Base-by-base conservation (phyloP, 352 stramenopile species). In the Phytophthora pini region DNA sequence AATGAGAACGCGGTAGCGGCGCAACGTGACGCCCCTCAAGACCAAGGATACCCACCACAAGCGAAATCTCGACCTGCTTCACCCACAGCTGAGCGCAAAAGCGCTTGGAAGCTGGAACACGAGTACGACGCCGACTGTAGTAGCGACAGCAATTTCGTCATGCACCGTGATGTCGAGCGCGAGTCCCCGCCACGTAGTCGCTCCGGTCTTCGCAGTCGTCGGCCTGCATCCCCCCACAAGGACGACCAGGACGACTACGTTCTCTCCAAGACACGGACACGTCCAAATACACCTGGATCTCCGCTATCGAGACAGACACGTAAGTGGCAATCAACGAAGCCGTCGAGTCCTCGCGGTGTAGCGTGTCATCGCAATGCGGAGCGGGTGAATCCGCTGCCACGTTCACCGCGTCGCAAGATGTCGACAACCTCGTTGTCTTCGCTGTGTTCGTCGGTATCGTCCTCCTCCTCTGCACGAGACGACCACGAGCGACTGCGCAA, bases 401-500 rank as follows among this genome's bases (percentile, higher is more conserved):
- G 17, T 15, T 74, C 65, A 38, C 59, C 61, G 5, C 55, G 20
- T 44, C 65, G 69, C 43, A 77, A 74, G 46, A 68, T 75, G 50
- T 80, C 72, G 39, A 74, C 72, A 11, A 65, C 68, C 4, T 80
- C 77, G 0, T n/a, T 74, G 26, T 74, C 61, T 4, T 82, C 72
- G 9, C 44, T 57, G 11, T 70, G 47, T 11, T 77, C 72, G 17
- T 80, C 62, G 2, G n/a, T 50, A 8, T 79, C 69, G 15, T 71
- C 69, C 2, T 63, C 58, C 8, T 71, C 65, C 3, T 70, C 55
- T 9, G 53, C 45, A 27, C 64, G 50, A 61, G 58, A 74, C 17
- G 84, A 93, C 39, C 85, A 93, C 55, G 84, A 90, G 26, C 76
- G 83, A 15, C 65, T 95, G 17, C 83, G 84, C 2, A 73, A 78